Evolutionary conservation across 1,284 basidiomycete species (phyloP).

Genomic region (Singerocomus rubriflavus): DNA sequence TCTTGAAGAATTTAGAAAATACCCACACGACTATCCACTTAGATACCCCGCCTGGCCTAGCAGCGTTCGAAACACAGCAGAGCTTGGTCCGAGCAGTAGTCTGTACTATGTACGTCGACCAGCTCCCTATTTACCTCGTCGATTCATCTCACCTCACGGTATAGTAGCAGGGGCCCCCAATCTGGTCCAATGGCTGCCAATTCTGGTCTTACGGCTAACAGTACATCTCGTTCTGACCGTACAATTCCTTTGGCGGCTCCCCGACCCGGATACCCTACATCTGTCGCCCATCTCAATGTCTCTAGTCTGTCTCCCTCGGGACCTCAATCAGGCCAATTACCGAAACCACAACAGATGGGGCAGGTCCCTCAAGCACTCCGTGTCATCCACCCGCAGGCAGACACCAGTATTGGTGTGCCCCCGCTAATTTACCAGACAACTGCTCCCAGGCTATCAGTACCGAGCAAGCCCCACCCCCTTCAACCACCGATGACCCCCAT

Average conservation of each 20-base stretch:
- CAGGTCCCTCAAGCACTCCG: constrained; percentile 38
- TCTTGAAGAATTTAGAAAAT: constrained; percentile 57
- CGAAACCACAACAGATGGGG: constrained; percentile 39
- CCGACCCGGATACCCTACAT: constrained; percentile 67
- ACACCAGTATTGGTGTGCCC: constrained; percentile 27
- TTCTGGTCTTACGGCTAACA: constrained; percentile 47
- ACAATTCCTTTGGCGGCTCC: constrained; percentile 60
- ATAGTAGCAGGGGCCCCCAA: constrained; percentile 57
- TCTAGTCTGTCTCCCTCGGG: constrained; percentile 44
- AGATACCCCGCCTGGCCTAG: constrained; percentile 39
- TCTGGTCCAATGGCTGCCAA: constrained; percentile 54
- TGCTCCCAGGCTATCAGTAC: constrained; percentile 33
- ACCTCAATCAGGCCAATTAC: constrained; percentile 34
- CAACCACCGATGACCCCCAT: constrained; percentile 76
- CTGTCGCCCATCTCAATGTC: constrained; percentile 61
- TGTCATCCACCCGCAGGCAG: constrained; percentile 23
- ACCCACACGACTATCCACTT: constrained; percentile 59
- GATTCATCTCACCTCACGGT: constrained; percentile 40
- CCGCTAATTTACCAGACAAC: constrained; percentile 36
- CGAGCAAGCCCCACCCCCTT: constrained; percentile 63
- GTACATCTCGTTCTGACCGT: constrained; percentile 32
- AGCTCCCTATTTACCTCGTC: constrained; percentile 2
- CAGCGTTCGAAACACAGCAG: constrained; percentile 36
- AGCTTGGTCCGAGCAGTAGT: constrained; percentile 45
- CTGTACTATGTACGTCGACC: constrained; percentile 59